These are phyloP conservation scores for Globisporangium cederbergense DNA, from an alignment of 352 stramenopile genomes.

Conservation along the genomic window DNA sequence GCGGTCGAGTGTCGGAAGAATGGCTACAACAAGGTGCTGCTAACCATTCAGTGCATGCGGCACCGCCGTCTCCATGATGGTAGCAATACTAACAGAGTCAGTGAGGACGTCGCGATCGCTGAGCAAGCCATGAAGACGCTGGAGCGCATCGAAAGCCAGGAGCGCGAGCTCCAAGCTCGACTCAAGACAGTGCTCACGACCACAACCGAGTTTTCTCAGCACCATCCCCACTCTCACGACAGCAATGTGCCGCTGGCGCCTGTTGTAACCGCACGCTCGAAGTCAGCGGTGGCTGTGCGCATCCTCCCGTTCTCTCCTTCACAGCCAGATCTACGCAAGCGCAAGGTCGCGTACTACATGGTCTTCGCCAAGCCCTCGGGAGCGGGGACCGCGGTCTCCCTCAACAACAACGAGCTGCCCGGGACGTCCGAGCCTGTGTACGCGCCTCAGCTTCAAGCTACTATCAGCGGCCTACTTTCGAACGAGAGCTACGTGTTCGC, in stretches of 20 bases:
- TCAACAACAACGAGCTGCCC: conserved; percentile 64
- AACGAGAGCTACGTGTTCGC: conserved; percentile 87
- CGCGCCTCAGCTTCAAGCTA: conserved; percentile 21
- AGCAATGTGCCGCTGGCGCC: conserved; percentile 34
- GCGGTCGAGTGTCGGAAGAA: conserved; percentile 51
- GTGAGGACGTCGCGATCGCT: conserved; percentile 23
- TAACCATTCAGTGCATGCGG: conserved; percentile 43
- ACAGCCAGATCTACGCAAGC: conserved; percentile 21
- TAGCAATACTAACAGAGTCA: not conserved
- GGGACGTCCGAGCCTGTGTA: conserved; percentile 60
- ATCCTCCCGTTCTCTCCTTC: conserved; percentile 38
- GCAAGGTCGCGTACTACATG: conserved; percentile 64
- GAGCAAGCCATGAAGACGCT: conserved; percentile 46
- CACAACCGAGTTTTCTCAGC: not conserved
- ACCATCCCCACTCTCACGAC: not conserved
- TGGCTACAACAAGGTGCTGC: conserved; percentile 36
- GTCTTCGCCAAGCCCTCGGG: conserved; percentile 70
- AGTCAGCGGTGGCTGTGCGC: conserved; percentile 46
- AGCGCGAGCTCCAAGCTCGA: conserved; percentile 32
- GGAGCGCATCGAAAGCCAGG: conserved; percentile 32
- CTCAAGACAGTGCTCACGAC: not conserved
- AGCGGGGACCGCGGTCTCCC: conserved; percentile 67
- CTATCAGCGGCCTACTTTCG: conserved; percentile 45
- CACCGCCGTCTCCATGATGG: conserved; percentile 9
- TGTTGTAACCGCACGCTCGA: conserved; percentile 47